phyloP scores from a whole-genome alignment of 164 flowering plant genomes.

The Vitis labrusca region DNA sequence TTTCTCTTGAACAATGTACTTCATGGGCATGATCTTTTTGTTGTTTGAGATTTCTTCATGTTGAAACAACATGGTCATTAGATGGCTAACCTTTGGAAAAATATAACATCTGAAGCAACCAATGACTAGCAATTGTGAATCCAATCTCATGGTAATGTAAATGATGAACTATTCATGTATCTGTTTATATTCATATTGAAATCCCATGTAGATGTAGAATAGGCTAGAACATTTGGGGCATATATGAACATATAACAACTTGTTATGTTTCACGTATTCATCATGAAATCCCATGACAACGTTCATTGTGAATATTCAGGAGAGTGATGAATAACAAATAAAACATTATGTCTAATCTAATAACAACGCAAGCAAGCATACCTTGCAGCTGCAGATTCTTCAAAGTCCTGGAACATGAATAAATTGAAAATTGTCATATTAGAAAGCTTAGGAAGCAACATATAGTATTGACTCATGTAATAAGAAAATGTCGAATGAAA shows the following conservation, averaged over 20 bases:
- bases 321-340: not conserved
- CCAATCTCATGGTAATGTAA: too few relatives aligned
- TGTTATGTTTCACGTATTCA: too few relatives aligned
- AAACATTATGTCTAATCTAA: not conserved
- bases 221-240: too few relatives aligned
- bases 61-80: not conserved
- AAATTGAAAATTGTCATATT: not conserved
- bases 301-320: too few relatives aligned
- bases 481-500: not conserved
- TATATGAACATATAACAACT: too few relatives aligned
- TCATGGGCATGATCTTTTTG: constrained; percentile 48
- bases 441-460: not conserved
- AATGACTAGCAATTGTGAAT: too few relatives aligned
- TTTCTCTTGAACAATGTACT: constrained; percentile 93
- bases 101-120: not conserved
- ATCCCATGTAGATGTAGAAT: too few relatives aligned
- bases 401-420: constrained; percentile 22
- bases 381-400: constrained; percentile 26
- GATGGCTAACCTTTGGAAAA: not conserved
- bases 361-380: constrained; percentile 4
- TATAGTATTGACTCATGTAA: not conserved
- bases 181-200: too few relatives aligned
- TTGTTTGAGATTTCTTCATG: constrained; percentile 47
- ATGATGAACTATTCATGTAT: too few relatives aligned
- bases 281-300: too few relatives aligned